Conservation (phyloP, 805 yeast species). For the Starmerella sp. region DNA sequence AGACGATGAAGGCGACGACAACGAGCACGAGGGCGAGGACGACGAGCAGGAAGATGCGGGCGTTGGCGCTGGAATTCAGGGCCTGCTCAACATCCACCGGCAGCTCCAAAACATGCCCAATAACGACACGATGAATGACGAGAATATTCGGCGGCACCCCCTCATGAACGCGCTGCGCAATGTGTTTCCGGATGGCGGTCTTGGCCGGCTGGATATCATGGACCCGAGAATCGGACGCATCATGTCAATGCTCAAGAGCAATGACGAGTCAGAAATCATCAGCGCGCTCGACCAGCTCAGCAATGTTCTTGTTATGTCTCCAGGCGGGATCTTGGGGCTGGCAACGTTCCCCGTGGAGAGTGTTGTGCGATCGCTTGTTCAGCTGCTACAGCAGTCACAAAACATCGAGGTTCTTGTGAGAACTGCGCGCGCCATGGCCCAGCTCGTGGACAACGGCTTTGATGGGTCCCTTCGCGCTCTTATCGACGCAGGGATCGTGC, state of each 20-base stretch:
- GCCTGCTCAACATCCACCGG: constrained; percentile 8
- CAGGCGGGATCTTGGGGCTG: constrained; percentile 23
- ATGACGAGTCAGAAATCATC: constrained; percentile 19
- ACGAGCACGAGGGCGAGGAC: constrained; percentile 23
- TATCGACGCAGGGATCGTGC: constrained; percentile 54
- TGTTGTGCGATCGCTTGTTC: constrained; percentile 44
- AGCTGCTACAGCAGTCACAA: constrained; percentile 43
- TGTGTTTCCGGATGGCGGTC: constrained; percentile 1
- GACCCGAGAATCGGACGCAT: constrained; percentile 24
- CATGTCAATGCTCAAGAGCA: constrained; percentile 8
- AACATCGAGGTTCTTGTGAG: constrained; percentile 71
- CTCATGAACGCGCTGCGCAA: not conserved
- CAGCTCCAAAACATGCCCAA: not conserved
- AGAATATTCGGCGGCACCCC: not conserved
- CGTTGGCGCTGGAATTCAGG: constrained; percentile 21
- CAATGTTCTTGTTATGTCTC: constrained; percentile 27
- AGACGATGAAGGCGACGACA: constrained; percentile 26
- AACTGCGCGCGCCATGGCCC: constrained; percentile 74
- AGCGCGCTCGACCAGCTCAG: constrained; percentile 29
- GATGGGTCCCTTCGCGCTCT: constrained; percentile 52
- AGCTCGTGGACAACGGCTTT: constrained; percentile 57
- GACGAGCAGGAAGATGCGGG: constrained; percentile 25
- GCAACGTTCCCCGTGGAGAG: constrained; percentile 43
- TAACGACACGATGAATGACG: not conserved
- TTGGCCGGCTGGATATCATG: not conserved